Evolutionary conservation across 371 early-diverging fungal genomes (phyloP).

Genomic region (Phascolomyces articulosus): DNA sequence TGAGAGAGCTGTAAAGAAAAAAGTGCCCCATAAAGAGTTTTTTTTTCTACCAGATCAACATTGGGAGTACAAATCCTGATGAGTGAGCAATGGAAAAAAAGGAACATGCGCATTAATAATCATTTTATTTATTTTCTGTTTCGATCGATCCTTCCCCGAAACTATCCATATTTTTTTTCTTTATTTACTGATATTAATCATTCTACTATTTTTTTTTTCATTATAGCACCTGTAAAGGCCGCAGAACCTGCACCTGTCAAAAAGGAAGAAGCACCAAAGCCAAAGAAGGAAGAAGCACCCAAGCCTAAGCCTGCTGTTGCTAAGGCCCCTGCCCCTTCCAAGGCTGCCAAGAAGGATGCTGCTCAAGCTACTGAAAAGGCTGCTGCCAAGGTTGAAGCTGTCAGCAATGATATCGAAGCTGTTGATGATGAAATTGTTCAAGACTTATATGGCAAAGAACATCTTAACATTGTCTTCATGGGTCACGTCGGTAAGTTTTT

Average conservation of each 20-base stretch:
- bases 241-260: slow-evolving; percentile 26
- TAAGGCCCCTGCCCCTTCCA: slow-evolving; percentile 22
- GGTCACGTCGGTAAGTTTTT: slow-evolving; percentile 91
- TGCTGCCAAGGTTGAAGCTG: slow-evolving; percentile 20
- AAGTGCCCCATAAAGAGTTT: too few relatives aligned
- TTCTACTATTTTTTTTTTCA: background rate
- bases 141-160: background rate
- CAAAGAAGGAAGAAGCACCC: slow-evolving; percentile 18
- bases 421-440: slow-evolving; percentile 63
- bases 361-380: slow-evolving; percentile 24
- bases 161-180: background rate
- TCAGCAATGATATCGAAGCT: slow-evolving; percentile 24
- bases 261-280: slow-evolving; percentile 8
- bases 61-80: too few relatives aligned
- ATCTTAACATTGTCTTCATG: slow-evolving; percentile 97
- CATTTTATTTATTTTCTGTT: too few relatives aligned
- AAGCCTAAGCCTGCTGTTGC: slow-evolving; percentile 32
- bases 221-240: background rate
- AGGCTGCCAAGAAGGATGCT: slow-evolving; percentile 22
- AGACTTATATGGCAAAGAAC: slow-evolving; percentile 86
- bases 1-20: too few relatives aligned
- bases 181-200: background rate
- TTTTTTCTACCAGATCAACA: too few relatives aligned
- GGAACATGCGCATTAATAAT: background rate
- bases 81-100: too few relatives aligned